A percentile compares a stretch with the other conserved stretches of the same genome.
phyloP scores from a whole-genome alignment of 805 yeast species.

The Pichia cabralensis region DNA sequence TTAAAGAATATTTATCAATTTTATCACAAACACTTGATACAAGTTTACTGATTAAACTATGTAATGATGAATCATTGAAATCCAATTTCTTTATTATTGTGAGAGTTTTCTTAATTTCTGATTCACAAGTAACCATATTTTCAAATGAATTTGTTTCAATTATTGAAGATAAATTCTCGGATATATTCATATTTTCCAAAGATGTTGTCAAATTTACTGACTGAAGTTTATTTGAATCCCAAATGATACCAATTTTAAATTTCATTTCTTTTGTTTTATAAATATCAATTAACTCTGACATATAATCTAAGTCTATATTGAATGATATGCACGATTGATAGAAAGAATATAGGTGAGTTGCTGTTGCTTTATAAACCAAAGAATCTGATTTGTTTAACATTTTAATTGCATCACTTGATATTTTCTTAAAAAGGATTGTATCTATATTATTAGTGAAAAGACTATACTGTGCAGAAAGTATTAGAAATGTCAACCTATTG shows the following conservation, averaged over 20 bases:
- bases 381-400: slow-evolving; percentile 7
- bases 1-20: too few relatives aligned
- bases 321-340: neutral
- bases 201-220: neutral
- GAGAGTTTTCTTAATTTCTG: slow-evolving; percentile 1
- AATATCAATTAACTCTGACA: neutral
- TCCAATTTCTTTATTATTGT: slow-evolving; percentile 2
- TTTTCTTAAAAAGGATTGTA: slow-evolving; percentile 2
- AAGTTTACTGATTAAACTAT: neutral
- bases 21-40: neutral
- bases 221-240: too few relatives aligned
- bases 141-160: neutral
- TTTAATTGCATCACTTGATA: slow-evolving; percentile 7
- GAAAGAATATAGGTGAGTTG: slow-evolving; percentile 1
- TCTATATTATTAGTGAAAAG: slow-evolving; percentile 2
- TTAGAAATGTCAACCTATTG: slow-evolving; percentile 8
- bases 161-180: neutral
- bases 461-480: slow-evolving; percentile 10
- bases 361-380: slow-evolving; percentile 11
- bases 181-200: neutral
- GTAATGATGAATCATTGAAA: slow-evolving; percentile 2
- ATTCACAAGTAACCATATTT: neutral
- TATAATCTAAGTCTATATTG: neutral
- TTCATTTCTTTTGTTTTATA: neutral
- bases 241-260: neutral